A percentile compares a stretch with the other conserved stretches of the same genome.
phyloP scores from a whole-genome alignment of 2,329 filamentous ascomycete genomes.

The Colletotrichum somersetense region DNA sequence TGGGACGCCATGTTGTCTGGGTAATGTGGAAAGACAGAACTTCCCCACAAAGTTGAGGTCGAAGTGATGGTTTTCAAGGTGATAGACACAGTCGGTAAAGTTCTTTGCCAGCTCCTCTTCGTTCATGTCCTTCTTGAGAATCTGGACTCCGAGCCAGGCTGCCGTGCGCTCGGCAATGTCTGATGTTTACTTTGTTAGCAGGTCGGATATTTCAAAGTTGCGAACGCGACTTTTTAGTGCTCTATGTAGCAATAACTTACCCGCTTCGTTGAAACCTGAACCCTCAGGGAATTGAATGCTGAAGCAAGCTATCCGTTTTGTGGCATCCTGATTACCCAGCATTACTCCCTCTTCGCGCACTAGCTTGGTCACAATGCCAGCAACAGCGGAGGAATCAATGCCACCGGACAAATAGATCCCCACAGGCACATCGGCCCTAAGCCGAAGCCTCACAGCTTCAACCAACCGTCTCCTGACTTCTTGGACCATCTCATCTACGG shows the following conservation, averaged over 20 bases:
- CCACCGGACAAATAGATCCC: conserved; percentile 70
- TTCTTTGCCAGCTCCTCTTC: conserved; percentile 48
- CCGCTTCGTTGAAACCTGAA: conserved; percentile 63
- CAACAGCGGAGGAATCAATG: conserved; percentile 68
- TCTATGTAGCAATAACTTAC: conserved; percentile 42
- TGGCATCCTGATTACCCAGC: conserved; percentile 56
- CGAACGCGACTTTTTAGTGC: too few relatives aligned
- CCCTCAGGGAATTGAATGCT: conserved; percentile 64
- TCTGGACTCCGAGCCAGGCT: conserved; percentile 50
- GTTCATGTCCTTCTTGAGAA: conserved; percentile 45
- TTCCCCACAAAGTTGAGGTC: conserved; percentile 67
- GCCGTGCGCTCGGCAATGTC: conserved; percentile 51
- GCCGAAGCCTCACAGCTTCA: conserved; percentile 63
- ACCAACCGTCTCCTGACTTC: conserved; percentile 63
- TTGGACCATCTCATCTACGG: conserved; percentile 63
- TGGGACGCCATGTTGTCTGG: conserved; percentile 61
- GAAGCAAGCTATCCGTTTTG: conserved; percentile 55
- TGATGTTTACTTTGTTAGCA: conserved; percentile 1
- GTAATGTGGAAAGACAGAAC: conserved; percentile 60
- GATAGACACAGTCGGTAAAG: conserved; percentile 49
- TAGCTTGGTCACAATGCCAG: conserved; percentile 67
- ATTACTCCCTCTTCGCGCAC: conserved; percentile 58
- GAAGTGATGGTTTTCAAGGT: conserved; percentile 50
- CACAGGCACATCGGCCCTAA: conserved; percentile 69
- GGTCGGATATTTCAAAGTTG: fast-evolving